These are phyloP conservation scores for Russula sp. DNA, from an alignment of 768 basidiomycete species.

Conservation along the genomic window DNA sequence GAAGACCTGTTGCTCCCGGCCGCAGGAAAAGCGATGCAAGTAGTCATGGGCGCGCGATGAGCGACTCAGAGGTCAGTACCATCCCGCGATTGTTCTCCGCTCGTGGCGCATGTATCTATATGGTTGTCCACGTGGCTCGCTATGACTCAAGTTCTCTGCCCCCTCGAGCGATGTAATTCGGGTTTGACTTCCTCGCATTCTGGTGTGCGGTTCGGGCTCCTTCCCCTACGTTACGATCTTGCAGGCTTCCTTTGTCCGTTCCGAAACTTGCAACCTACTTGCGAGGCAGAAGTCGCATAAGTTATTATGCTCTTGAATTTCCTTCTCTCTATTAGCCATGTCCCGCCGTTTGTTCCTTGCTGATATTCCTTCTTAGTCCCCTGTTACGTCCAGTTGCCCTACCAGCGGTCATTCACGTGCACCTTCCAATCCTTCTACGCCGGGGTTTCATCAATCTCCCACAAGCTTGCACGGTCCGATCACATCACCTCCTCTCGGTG, in stretches of 20 bases:
- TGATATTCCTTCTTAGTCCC: slow-evolving; percentile 37
- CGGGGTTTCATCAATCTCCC: slow-evolving; percentile 34
- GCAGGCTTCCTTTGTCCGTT: too few species aligned
- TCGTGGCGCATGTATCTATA: background rate
- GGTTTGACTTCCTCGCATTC: background rate
- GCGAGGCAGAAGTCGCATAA: background rate
- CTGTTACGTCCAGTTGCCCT: slow-evolving; percentile 40
- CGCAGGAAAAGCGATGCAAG: slow-evolving; percentile 73
- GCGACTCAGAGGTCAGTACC: slow-evolving; percentile 66
- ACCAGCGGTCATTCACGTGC: slow-evolving; percentile 49
- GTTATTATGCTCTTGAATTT: background rate
- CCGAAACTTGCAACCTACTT: background rate
- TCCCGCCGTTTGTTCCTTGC: slow-evolving; percentile 21
- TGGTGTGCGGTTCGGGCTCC: too few species aligned
- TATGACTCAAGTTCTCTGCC: background rate
- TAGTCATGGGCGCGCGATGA: slow-evolving; percentile 41
- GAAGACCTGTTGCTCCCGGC: slow-evolving; percentile 58
- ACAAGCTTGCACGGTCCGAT: slow-evolving; percentile 33
- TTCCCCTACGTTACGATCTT: too few species aligned
- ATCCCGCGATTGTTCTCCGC: background rate
- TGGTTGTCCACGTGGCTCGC: background rate
- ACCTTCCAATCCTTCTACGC: slow-evolving; percentile 62
- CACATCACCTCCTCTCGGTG: slow-evolving; percentile 38
- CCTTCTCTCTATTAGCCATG: background rate
- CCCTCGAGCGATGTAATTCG: background rate